These are phyloP conservation scores for Blastobotrys ciferrii DNA, from an alignment of 1,139 yeast genomes.

Conservation along the genomic window DNA sequence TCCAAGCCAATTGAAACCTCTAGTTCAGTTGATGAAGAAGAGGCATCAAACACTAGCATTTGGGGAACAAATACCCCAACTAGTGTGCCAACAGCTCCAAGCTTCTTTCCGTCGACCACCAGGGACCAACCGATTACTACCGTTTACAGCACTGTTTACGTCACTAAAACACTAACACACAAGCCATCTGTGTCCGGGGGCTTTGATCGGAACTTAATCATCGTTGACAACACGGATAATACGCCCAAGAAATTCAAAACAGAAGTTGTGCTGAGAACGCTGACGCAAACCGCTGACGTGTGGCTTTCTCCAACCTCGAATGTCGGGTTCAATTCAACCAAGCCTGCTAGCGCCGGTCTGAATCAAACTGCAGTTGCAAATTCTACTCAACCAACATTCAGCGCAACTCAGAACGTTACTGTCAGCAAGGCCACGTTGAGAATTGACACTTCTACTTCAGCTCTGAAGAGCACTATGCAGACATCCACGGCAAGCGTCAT, in stretches of 20 bases:
- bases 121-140: neutral
- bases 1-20: neutral
- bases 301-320: neutral
- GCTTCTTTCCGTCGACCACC: neutral
- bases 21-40: neutral
- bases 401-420: neutral
- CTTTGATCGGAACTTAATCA: neutral
- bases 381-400: neutral
- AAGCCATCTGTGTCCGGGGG: neutral
- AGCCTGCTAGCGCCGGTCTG: neutral
- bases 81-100: neutral
- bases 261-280: neutral
- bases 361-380: neutral
- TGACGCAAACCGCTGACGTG: neutral
- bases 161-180: neutral
- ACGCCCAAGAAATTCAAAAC: neutral
- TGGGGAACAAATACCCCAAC: constrained; percentile 6
- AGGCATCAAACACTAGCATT: neutral
- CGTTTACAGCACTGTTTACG: neutral
- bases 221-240: neutral
- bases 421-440: too few relatives aligned
- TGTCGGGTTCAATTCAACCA: neutral
- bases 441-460: too few relatives aligned
- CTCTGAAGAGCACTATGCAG: too few relatives aligned
- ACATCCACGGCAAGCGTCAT: too few relatives aligned